Conservation (phyloP, 176 grass and related monocot species). For the Metroxylon sagu region DNA sequence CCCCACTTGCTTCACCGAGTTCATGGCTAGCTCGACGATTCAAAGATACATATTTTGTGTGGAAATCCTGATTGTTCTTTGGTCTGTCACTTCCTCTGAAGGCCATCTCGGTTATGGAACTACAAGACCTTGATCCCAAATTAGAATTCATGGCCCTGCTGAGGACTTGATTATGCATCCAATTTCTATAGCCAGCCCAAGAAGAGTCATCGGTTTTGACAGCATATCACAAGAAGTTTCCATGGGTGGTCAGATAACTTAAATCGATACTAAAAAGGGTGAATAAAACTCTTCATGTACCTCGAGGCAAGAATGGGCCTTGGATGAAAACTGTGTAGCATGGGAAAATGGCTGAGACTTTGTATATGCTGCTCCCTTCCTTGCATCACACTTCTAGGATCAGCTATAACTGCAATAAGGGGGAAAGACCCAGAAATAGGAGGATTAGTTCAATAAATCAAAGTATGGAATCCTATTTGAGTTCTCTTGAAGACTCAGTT, state of each 20-base stretch:
- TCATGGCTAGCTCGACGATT: too few species aligned
- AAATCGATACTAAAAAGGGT: too few species aligned
- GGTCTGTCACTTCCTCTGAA: not conserved
- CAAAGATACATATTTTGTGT: not conserved
- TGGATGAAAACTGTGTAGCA: not conserved
- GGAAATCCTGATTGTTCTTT: not conserved
- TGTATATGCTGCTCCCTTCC: not conserved
- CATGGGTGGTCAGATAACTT: not conserved
- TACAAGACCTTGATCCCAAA: too few species aligned
- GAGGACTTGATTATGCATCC: not conserved
- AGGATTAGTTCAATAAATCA: too few species aligned
- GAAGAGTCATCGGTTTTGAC: not conserved
- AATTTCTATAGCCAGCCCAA: not conserved
- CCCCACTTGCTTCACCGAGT: too few species aligned
- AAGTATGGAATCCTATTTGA: too few species aligned
- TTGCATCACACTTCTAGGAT: not conserved
- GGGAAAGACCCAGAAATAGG: not conserved
- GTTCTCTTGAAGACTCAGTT: too few species aligned
- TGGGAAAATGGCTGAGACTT: not conserved
- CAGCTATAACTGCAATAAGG: not conserved
- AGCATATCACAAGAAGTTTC: not conserved
- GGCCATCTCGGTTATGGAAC: too few species aligned
- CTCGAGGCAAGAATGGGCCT: not conserved
- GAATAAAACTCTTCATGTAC: too few species aligned
- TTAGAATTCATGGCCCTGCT: not conserved